Base-by-base conservation (phyloP, 2,329 filamentous ascomycete species). In the Aspergillus ochraceoroseus region DNA sequence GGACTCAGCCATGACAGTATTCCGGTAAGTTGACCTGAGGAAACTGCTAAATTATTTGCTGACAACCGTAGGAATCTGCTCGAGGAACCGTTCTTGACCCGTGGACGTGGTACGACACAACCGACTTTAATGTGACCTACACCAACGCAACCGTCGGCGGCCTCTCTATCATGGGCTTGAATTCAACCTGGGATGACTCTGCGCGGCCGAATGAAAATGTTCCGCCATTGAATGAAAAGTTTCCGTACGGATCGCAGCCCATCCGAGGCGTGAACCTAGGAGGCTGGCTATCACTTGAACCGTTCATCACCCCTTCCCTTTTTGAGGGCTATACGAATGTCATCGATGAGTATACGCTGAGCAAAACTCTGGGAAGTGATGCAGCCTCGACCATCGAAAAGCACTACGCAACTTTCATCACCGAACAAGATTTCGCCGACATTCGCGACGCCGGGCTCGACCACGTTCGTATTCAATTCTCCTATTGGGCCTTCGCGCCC, bases 391-490 rank as follows among this genome's bases (percentile, higher is more conserved):
- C 76, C 0, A 67, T 96, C n/a, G 92, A 98, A 62, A 75, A 85
- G 44, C 92, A 98, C 64, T 98, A 98, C 66, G 82, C 89, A 1
- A 79, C 79, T 0, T 98, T 95, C 58, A 80, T 96, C 29, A 89
- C 79, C 0, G 87, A 94, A 59, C 71, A 83, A 43, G 88, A 86
- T 2, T 95, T 96, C 62, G 73, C 74, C 41, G 84, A 90, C 27
- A 95, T 98, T 44, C 80, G 80, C 33, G 82, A 79, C 26, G 92
- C 92, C 1, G 92, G 92, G 0, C 78, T 98, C 31, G 92, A 98
- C 60, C 92, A 98, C 61, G 85, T 98, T n/a, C 84, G 92, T 39
- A 95, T 98, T 38, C 88, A 86, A 0, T 96, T 83, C 62, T 87
- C 84, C 7, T 98, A 98, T 71, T 98, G 92, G 92, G 87, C 89